phyloP scores from a whole-genome alignment of 2,329 filamentous ascomycete genomes.

The Aspergillus sojae region DNA sequence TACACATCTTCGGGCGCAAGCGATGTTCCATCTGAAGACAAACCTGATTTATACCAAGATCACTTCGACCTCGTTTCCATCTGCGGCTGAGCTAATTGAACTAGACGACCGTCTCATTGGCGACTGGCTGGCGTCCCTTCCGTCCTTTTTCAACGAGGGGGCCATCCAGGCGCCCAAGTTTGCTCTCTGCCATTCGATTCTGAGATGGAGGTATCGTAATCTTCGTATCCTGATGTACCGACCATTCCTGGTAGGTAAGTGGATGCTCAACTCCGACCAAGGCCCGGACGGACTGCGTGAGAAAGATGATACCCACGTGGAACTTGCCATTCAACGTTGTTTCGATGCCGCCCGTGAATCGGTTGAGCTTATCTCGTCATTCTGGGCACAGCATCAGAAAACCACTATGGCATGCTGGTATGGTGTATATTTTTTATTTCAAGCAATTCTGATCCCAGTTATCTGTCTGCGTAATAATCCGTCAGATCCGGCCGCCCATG shows the following conservation, averaged over 20 bases:
- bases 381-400: conserved; percentile 28
- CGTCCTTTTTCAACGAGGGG: conserved; percentile 31
- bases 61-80: conserved; percentile 34
- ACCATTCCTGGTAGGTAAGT: conserved; percentile 27
- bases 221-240: conserved; percentile 39
- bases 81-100: conserved; percentile 30
- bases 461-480: not conserved
- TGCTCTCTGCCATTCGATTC: conserved; percentile 28
- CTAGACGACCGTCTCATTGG: conserved; percentile 31
- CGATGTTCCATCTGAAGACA: conserved; percentile 32
- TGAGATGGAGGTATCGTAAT: conserved; percentile 36
- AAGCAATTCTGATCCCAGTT: conserved; percentile 32
- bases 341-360: not conserved
- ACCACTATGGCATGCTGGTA: conserved; percentile 37
- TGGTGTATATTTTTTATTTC: conserved; percentile 38
- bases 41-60: conserved; percentile 37
- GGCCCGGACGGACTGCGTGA: not conserved
- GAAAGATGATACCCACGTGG: not conserved
- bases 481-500: not conserved
- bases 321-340: not conserved
- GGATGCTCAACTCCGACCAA: conserved; percentile 18
- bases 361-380: conserved; percentile 12
- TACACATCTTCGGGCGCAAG: conserved; percentile 33
- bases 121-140: conserved; percentile 29
- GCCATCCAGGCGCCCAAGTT: conserved; percentile 23